Evolutionary conservation across 345 rosid genomes (phyloP).

Genomic region (Ailanthus altissimus): DNA sequence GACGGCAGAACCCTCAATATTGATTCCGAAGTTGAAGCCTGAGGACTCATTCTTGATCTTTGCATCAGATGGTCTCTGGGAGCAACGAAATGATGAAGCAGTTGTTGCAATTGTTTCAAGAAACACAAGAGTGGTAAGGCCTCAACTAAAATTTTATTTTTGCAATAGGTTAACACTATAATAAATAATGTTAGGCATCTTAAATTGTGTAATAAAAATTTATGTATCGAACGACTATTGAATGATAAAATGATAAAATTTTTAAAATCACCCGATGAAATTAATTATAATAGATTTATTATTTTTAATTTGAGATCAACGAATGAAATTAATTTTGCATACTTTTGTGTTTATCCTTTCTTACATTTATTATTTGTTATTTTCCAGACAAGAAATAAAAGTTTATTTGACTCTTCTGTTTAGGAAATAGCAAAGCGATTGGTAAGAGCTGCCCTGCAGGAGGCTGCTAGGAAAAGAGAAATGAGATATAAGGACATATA

Average conservation of each 20-base stretch:
- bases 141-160: background rate
- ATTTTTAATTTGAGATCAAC: background rate
- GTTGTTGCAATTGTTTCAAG: constrained; percentile 45
- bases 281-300: background rate
- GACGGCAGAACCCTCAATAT: constrained; percentile 55
- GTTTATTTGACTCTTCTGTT: background rate
- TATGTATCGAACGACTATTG: too few species aligned
- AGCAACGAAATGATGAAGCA: constrained; percentile 51
- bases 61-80: constrained; percentile 67
- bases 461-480: constrained; percentile 62
- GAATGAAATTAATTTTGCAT: background rate
- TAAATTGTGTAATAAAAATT: too few species aligned
- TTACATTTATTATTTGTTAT: background rate
- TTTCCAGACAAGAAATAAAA: background rate
- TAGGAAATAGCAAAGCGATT: constrained; percentile 63
- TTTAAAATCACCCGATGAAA: too few species aligned
- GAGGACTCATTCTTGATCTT: constrained; percentile 47
- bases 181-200: too few species aligned
- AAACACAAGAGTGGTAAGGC: constrained; percentile 45
- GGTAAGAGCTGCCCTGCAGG: constrained; percentile 53
- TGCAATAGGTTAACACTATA: background rate
- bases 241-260: too few species aligned
- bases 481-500: constrained; percentile 47
- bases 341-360: background rate
- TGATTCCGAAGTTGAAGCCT: constrained; percentile 38